Conservation (phyloP, 2,329 filamentous ascomycete genomes). For the Sclerotinia trifoliorum region DNA sequence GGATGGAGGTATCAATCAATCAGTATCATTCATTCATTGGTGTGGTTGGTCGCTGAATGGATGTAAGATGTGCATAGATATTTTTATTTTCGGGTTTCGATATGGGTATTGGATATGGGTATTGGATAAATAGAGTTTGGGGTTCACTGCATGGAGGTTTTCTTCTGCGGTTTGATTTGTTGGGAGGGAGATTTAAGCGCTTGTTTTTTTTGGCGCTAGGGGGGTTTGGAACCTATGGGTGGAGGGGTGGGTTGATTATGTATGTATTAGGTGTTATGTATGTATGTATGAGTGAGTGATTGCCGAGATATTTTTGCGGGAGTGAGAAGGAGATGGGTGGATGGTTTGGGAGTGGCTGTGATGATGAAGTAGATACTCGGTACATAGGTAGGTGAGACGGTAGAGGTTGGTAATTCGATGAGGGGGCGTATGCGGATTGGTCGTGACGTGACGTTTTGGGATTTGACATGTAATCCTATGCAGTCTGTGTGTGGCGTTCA, state of each 20-base stretch:
- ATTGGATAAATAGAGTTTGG: not conserved
- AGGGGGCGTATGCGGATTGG: not conserved
- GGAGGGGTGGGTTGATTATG: not conserved
- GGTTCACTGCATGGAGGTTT: not conserved
- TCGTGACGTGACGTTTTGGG: not conserved
- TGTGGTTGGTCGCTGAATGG: conserved; percentile 1
- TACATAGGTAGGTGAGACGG: conserved; percentile 1
- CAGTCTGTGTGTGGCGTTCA: not conserved
- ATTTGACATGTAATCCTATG: not conserved
- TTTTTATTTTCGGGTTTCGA: no score
- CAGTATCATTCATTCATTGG: not conserved
- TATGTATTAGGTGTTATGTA: no score
- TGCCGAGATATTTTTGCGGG: not conserved
- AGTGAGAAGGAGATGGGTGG: not conserved
- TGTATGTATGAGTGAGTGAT: not conserved
- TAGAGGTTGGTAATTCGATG: not conserved
- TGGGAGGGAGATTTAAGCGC: not conserved
- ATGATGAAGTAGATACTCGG: not conserved
- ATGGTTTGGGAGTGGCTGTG: not conserved
- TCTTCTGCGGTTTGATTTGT: conserved; percentile 1
- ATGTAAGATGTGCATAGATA: not conserved
- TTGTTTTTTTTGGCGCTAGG: not conserved
- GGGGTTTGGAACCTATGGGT: not conserved
- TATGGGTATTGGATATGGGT: no score
- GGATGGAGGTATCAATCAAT: no score